A percentile compares a stretch with the other conserved stretches of the same genome.
These are phyloP conservation scores for Euphorbia schlechtendalii DNA, from an alignment of 441 rosid species.

Conservation along the genomic window DNA sequence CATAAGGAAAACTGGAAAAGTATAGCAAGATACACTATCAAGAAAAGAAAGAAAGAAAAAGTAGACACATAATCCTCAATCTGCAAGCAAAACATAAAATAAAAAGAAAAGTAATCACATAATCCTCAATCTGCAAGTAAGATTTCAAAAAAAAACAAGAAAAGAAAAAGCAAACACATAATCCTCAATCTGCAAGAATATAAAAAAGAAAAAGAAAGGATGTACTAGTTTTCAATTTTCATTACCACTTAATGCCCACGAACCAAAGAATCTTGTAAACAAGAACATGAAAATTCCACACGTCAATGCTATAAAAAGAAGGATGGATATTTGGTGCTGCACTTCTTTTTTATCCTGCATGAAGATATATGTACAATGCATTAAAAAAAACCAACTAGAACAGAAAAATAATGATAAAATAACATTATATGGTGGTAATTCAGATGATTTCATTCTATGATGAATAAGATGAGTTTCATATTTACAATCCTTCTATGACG, in stretches of 20 bases:
- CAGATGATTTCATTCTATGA: too few relatives aligned
- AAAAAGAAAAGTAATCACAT: conserved; percentile 11
- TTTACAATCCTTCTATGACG: not conserved
- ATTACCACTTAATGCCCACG: conserved; percentile 51
- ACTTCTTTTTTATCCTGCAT: conserved; percentile 42
- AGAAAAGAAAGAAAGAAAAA: too few relatives aligned
- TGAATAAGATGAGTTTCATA: not conserved
- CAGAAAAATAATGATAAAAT: not conserved
- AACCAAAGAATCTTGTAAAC: conserved; percentile 41
- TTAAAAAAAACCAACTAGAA: not conserved
- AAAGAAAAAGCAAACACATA: conserved; percentile 14
- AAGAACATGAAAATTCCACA: conserved; percentile 41
- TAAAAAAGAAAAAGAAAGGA: conserved; percentile 1
- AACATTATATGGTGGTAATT: not conserved
- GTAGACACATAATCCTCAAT: conserved; percentile 13
- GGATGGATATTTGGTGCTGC: conserved; percentile 44
- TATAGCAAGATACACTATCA: not conserved
- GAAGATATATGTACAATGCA: conserved; percentile 13
- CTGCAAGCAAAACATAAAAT: not conserved
- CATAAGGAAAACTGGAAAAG: conserved; percentile 3
- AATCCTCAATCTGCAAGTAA: conserved; percentile 8
- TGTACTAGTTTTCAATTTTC: conserved; percentile 22
- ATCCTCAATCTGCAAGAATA: not conserved
- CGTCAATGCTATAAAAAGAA: conserved; percentile 38
- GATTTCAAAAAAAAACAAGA: too few relatives aligned